phyloP scores from a whole-genome alignment of 768 basidiomycete genomes.

The Boletus coccyginus region DNA sequence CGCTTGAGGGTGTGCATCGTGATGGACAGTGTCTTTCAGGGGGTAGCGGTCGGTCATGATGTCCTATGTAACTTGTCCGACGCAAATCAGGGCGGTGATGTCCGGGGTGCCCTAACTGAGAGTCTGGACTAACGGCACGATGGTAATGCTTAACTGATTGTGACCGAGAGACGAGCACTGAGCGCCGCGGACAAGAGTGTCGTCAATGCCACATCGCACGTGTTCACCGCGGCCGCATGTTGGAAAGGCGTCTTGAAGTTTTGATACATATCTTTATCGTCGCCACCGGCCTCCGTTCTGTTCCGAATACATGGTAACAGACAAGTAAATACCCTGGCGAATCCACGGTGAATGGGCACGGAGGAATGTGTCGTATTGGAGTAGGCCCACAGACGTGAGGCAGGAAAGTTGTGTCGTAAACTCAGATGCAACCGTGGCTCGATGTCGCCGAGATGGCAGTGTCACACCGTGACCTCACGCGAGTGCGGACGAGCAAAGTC shows the following conservation, averaged over 20 bases:
- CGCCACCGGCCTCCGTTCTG: background rate
- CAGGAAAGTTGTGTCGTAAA: conserved; percentile 8
- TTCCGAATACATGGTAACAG: background rate
- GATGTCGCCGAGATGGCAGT: background rate
- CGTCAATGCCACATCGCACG: background rate
- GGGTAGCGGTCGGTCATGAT: background rate
- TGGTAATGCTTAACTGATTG: background rate
- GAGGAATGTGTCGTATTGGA: background rate
- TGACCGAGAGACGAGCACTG: background rate
- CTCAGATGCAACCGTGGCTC: background rate
- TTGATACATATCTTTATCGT: background rate
- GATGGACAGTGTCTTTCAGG: background rate
- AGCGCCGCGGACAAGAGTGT: conserved; percentile 17
- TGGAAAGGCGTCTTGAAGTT: background rate
- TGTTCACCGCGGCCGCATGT: conserved; percentile 20
- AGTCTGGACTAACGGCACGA: background rate
- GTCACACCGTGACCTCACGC: conserved; percentile 8
- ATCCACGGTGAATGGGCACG: conserved; percentile 2
- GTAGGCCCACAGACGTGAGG: conserved; percentile 1
- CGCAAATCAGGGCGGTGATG: conserved; percentile 19
- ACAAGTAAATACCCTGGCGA: conserved; percentile 4
- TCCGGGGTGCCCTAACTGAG: background rate
- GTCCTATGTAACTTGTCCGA: background rate
- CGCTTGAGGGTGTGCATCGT: background rate
- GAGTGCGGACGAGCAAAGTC: background rate